These are phyloP conservation scores for Danielia oregonensis DNA, from an alignment of 805 yeast species.

Conservation along the genomic window DNA sequence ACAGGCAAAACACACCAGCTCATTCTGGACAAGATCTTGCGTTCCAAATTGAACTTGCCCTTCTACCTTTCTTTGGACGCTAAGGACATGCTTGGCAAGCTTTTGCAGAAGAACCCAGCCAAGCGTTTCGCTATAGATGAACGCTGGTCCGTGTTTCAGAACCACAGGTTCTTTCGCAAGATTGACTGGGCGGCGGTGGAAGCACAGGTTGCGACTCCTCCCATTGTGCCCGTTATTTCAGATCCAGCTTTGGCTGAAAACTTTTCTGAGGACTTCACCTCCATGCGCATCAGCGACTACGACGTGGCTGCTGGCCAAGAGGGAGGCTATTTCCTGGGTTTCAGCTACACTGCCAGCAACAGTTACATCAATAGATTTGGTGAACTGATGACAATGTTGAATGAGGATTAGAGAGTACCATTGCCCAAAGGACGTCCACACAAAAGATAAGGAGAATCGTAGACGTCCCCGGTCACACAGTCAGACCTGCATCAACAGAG, in stretches of 20 bases:
- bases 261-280: conserved; percentile 41
- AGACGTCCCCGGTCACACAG: too few species aligned
- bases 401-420: too few species aligned
- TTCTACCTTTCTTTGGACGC: conserved; percentile 41
- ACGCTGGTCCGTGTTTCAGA: conserved; percentile 29
- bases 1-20: conserved; percentile 39
- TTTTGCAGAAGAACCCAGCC: conserved; percentile 33
- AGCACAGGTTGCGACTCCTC: conserved; percentile 27
- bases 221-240: conserved; percentile 41
- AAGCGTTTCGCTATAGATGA: conserved; percentile 36
- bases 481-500: too few species aligned
- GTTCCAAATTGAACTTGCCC: conserved; percentile 34
- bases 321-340: conserved; percentile 32
- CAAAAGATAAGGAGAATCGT: too few species aligned
- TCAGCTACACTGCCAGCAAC: conserved; percentile 42
- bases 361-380: conserved; percentile 28
- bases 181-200: conserved; percentile 36
- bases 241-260: conserved; percentile 44
- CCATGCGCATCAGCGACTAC: conserved; percentile 24
- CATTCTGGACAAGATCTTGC: conserved; percentile 38
- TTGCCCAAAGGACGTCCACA: too few species aligned
- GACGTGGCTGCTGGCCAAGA: conserved; percentile 13
- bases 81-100: conserved; percentile 36
- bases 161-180: conserved; percentile 37
- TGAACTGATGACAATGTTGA: too few species aligned